phyloP scores from a whole-genome alignment of 495 filamentous ascomycete species.

The Xylaria venustula region DNA sequence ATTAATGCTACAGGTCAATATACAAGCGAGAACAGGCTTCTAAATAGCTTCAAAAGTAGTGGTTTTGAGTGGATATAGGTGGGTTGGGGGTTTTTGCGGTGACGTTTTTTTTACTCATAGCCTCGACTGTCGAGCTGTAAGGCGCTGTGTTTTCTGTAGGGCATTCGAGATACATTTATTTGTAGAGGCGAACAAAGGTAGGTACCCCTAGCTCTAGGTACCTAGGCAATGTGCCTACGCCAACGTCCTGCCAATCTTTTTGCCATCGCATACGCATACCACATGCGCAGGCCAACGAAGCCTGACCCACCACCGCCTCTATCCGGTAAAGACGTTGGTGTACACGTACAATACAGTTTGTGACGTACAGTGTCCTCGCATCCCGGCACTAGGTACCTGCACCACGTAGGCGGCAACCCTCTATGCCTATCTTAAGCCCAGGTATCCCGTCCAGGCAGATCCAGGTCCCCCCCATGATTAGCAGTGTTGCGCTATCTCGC shows the following conservation, averaged over 20 bases:
- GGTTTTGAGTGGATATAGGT: no score
- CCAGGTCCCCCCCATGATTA: background rate
- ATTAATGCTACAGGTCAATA: no score
- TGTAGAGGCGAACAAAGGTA: no score
- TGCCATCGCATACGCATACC: background rate
- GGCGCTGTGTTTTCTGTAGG: no score
- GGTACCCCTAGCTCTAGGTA: no score
- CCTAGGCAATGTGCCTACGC: background rate
- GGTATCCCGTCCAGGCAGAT: background rate
- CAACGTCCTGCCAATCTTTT: background rate
- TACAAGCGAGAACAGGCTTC: no score
- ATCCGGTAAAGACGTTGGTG: background rate
- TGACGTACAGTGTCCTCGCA: background rate
- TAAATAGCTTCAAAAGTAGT: no score
- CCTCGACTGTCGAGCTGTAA: no score
- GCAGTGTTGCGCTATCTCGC: background rate
- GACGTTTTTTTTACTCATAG: no score
- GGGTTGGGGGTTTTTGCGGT: no score
- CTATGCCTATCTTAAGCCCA: background rate
- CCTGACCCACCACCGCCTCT: background rate
- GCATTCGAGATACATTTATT: no score
- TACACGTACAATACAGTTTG: background rate
- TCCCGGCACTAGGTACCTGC: background rate
- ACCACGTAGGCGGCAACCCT: no score
- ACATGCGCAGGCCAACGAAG: constrained; percentile 1